These are phyloP conservation scores for Lyophyllum decastes DNA, from an alignment of 768 basidiomycete genomes.

Conservation along the genomic window DNA sequence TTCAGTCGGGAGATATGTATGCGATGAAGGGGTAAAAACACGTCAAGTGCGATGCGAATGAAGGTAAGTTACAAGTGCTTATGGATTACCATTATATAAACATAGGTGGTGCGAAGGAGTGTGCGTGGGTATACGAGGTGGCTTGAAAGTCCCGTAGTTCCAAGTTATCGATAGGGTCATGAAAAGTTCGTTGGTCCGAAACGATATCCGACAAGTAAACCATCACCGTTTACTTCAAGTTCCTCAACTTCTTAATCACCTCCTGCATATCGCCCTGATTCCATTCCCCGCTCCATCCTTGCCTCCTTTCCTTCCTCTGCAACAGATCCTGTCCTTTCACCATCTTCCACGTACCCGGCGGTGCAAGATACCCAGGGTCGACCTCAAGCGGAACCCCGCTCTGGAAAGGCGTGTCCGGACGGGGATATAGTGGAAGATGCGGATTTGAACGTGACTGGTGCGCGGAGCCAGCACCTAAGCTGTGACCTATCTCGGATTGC, in stretches of 20 bases:
- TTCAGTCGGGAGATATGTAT: not conserved
- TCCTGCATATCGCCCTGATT: slow-evolving; percentile 26
- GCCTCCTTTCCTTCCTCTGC: slow-evolving; percentile 16
- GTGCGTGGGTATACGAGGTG: not conserved
- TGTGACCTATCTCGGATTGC: not conserved
- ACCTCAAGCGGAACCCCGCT: not conserved
- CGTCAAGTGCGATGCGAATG: not conserved
- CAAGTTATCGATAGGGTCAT: not conserved
- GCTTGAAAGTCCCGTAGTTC: not conserved
- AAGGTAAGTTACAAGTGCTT: not conserved
- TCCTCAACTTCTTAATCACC: slow-evolving; percentile 25
- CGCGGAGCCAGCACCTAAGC: not conserved
- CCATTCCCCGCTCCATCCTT: slow-evolving; percentile 31
- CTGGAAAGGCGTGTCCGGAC: slow-evolving; percentile 17
- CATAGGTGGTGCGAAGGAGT: not conserved
- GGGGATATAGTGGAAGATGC: slow-evolving; percentile 3
- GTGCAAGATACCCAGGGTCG: not conserved
- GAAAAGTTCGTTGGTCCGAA: no score
- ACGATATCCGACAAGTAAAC: not conserved
- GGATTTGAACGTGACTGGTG: slow-evolving; percentile 1
- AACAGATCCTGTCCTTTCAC: slow-evolving; percentile 1
- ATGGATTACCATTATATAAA: not conserved
- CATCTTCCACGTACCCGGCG: not conserved
- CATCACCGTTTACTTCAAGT: slow-evolving; percentile 16
- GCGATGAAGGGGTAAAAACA: not conserved